These are phyloP conservation scores for Somion occarium DNA, from an alignment of 1,284 basidiomycete species.

Conservation along the genomic window DNA sequence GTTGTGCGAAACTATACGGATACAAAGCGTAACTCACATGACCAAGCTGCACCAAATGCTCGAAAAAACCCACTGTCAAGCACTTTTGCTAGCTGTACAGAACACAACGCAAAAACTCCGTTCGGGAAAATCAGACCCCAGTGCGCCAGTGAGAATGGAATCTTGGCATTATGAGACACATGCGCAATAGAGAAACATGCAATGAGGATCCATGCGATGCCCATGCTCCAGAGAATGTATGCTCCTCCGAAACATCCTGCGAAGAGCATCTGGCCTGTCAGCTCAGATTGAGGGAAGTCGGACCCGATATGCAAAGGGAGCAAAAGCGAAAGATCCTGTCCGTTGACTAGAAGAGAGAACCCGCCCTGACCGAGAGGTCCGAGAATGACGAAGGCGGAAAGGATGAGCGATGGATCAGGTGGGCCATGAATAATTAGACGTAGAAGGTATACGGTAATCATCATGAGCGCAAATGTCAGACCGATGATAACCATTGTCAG, in stretches of 20 bases:
- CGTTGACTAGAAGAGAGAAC: conserved; percentile 51
- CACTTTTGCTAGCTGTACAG: conserved; percentile 39
- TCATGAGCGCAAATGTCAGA: conserved; percentile 43
- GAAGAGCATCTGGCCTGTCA: conserved; percentile 34
- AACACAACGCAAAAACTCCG: conserved; percentile 42
- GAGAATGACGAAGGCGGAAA: conserved; percentile 44
- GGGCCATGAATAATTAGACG: conserved; percentile 37
- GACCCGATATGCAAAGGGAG: conserved; percentile 32
- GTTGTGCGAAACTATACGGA: conserved; percentile 23
- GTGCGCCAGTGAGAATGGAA: conserved; percentile 39
- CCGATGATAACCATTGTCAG: conserved; percentile 50
- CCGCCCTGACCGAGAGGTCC: conserved; percentile 40
- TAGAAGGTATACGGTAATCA: conserved; percentile 39
- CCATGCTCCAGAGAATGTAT: conserved; percentile 41
- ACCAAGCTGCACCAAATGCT: conserved; percentile 27
- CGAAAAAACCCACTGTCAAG: conserved; percentile 36
- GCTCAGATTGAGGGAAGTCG: conserved; percentile 26
- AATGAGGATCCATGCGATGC: conserved; percentile 39
- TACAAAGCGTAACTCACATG: conserved; percentile 17
- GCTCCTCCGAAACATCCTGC: conserved; percentile 36
- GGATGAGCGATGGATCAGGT: conserved; percentile 33
- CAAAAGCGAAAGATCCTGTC: conserved; percentile 36
- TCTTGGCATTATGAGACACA: conserved; percentile 20
- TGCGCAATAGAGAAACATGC: conserved; percentile 31
- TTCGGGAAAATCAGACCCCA: conserved; percentile 51